Evolutionary conservation across 192 early-diverging fungal genomes (phyloP).

Genomic region (Coemansia sp.): DNA sequence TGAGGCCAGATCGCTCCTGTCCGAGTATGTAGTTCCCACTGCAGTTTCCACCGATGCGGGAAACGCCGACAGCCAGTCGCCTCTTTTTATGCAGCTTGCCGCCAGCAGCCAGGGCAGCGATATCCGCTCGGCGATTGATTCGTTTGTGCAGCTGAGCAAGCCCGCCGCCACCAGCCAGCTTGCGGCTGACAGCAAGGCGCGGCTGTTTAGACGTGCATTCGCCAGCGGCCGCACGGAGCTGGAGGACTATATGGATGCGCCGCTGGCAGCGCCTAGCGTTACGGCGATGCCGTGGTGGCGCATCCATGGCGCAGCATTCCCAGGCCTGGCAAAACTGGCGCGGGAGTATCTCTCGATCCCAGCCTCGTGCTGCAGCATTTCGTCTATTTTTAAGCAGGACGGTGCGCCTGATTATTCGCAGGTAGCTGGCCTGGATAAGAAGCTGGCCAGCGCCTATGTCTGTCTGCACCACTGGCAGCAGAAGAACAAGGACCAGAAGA

Average conservation of each 20-base stretch:
- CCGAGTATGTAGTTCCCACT: slow-evolving; percentile 23
- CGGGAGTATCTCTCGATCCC: slow-evolving; percentile 47
- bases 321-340: slow-evolving; percentile 29
- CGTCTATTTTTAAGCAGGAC: slow-evolving; percentile 16
- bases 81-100: slow-evolving; percentile 13
- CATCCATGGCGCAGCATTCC: slow-evolving; percentile 32
- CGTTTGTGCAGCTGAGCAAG: slow-evolving; percentile 31
- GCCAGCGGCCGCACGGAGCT: slow-evolving; percentile 41
- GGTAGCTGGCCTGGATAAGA: slow-evolving; percentile 35
- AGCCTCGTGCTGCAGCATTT: slow-evolving; percentile 21
- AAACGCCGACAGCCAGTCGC: background rate
- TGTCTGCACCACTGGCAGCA: slow-evolving; percentile 47
- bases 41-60: background rate
- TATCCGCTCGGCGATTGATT: slow-evolving; percentile 28
- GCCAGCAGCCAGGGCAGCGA: slow-evolving; percentile 14
- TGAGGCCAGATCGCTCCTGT: slow-evolving; percentile 32
- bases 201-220: slow-evolving; percentile 36
- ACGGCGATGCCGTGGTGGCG: slow-evolving; percentile 40
- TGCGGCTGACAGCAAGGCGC: slow-evolving; percentile 32
- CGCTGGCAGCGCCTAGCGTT: slow-evolving; percentile 30
- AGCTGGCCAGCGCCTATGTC: slow-evolving; percentile 26
- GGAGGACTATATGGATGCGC: slow-evolving; percentile 40
- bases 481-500: slow-evolving; percentile 2
- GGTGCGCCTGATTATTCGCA: slow-evolving; percentile 31
- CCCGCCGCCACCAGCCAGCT: slow-evolving; percentile 23